These are phyloP conservation scores for Taphrina communis DNA, from an alignment of 1,139 yeast genomes.

Conservation along the genomic window DNA sequence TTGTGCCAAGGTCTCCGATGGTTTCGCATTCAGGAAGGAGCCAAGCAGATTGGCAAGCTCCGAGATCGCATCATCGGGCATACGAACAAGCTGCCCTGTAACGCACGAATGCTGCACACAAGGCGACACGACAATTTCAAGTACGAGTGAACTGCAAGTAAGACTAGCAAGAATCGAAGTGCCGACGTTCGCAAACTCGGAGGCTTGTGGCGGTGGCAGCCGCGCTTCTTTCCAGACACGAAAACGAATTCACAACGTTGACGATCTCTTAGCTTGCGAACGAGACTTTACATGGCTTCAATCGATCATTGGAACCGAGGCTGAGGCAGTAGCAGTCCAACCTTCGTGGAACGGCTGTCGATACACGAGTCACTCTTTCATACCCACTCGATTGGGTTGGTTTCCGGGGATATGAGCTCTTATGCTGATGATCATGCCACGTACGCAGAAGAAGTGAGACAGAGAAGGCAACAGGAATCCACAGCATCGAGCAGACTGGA, in stretches of 20 bases:
- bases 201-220: slow-evolving; percentile 9
- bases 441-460: slow-evolving; percentile 15
- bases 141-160: no score
- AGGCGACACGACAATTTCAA: no score
- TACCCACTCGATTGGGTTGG: no score
- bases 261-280: no score
- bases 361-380: no score
- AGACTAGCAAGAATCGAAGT: no score
- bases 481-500: not conserved
- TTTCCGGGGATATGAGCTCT: slow-evolving; percentile 11
- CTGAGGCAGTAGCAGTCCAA: no score
- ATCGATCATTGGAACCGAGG: no score
- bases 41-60: slow-evolving; percentile 29
- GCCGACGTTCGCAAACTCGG: not conserved
- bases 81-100: not conserved
- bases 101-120: no score
- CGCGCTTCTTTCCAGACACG: not conserved
- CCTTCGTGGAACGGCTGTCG: no score
- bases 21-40: slow-evolving; percentile 15
- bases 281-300: no score
- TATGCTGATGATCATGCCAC: slow-evolving; percentile 40
- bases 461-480: not conserved
- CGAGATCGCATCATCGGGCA: slow-evolving; percentile 15
- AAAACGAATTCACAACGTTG: no score
- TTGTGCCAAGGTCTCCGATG: slow-evolving; percentile 40